phyloP scores from a whole-genome alignment of 441 rosid genomes.

The Cnidoscolus chayamansa region DNA sequence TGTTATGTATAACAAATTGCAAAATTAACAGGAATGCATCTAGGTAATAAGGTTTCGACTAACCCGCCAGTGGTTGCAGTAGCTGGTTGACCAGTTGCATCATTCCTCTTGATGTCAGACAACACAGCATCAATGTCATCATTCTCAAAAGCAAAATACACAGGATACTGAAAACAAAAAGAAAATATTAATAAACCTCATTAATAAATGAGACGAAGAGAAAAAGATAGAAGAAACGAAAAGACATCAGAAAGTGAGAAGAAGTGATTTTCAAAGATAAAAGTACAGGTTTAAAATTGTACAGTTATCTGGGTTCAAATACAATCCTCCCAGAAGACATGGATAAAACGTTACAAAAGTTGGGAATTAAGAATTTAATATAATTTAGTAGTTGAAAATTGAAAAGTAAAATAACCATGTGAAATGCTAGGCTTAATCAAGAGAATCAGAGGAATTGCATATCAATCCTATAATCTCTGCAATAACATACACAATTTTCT shows the following conservation, averaged over 20 bases:
- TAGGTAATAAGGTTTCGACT: conserved; percentile 30
- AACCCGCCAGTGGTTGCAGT: conserved; percentile 98
- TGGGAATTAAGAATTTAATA: not conserved
- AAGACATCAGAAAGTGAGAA: not conserved
- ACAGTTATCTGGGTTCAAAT: not conserved
- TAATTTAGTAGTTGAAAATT: not conserved
- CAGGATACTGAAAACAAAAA: conserved; percentile 67
- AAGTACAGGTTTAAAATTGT: not conserved
- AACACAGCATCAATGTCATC: conserved; percentile 70
- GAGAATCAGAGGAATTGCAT: not conserved
- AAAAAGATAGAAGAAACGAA: conserved; percentile 4
- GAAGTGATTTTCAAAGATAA: not conserved
- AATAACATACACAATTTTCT: no score
- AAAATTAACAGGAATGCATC: conserved; percentile 5
- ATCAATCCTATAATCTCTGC: no score
- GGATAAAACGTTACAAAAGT: not conserved
- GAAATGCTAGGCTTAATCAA: not conserved
- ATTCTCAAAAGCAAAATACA: conserved; percentile 90
- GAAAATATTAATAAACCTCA: not conserved
- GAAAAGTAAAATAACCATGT: not conserved
- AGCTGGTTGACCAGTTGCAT: conserved; percentile 87
- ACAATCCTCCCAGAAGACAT: not conserved
- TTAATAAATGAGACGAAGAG: not conserved
- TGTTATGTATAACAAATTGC: not conserved
- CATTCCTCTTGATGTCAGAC: conserved; percentile 82